These are phyloP conservation scores for Anethum foeniculum DNA, from an alignment of 140 eudicot species.

Conservation along the genomic window DNA sequence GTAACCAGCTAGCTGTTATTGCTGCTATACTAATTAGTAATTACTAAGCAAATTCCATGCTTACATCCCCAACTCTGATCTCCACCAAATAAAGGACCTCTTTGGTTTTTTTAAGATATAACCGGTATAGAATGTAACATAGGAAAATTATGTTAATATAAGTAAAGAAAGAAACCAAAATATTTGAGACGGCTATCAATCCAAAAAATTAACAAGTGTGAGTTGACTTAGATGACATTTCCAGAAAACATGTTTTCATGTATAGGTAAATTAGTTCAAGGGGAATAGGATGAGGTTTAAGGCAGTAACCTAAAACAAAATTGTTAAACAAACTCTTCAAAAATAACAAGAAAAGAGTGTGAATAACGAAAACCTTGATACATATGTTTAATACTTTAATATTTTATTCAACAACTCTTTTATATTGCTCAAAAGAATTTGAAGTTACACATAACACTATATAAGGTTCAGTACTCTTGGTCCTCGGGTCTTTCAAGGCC, in stretches of 20 bases:
- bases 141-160: background rate
- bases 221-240: background rate
- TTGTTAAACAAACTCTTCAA: background rate
- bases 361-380: background rate
- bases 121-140: background rate
- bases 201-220: background rate
- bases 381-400: background rate
- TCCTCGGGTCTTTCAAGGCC: constrained; percentile 42
- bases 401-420: background rate
- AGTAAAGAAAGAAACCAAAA: background rate
- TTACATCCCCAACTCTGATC: background rate
- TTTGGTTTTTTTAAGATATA: background rate
- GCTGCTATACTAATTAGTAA: background rate
- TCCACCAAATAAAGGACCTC: background rate
- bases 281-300: background rate
- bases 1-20: background rate
- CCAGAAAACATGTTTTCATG: background rate
- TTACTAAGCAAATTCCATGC: background rate
- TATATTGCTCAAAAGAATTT: background rate
- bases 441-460: background rate
- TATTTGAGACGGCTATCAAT: background rate
- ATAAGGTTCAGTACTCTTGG: background rate
- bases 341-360: background rate
- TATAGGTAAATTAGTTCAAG: background rate
- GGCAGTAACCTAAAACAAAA: background rate